A percentile compares a stretch with the other conserved stretches of the same genome.
Conservation (phyloP, 1,284 basidiomycete species). For the Ganoderma lingzhi region DNA sequence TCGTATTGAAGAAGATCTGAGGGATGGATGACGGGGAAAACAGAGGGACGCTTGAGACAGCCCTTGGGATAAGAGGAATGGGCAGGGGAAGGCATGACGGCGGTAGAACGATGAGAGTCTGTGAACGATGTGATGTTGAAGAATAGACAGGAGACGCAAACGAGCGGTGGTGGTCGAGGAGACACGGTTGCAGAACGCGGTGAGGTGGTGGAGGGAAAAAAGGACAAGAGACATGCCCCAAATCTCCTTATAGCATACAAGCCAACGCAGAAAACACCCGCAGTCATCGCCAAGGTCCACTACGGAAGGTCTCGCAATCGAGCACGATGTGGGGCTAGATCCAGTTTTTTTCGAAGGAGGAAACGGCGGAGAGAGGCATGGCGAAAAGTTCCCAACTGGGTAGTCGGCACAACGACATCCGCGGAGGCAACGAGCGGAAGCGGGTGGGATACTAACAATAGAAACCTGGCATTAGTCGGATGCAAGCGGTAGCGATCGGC, state of each 20-base stretch:
- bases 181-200: neutral
- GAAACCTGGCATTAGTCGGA: neutral
- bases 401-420: neutral
- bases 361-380: neutral
- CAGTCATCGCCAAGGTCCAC: constrained; percentile 1
- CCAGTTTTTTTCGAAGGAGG: neutral
- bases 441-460: neutral
- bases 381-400: neutral
- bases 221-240: neutral
- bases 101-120: neutral
- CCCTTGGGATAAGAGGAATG: neutral
- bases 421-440: neutral
- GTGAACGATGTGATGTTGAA: neutral
- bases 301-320: neutral
- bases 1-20: neutral
- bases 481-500: neutral
- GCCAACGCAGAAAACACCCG: neutral
- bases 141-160: neutral
- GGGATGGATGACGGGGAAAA: neutral
- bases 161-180: neutral
- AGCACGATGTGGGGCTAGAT: neutral
- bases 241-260: neutral
- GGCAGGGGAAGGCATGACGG: neutral
- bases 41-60: constrained; percentile 3
- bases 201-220: neutral